A percentile compares a stretch with the other conserved stretches of the same genome.
These are phyloP conservation scores for Trichosanthes truncata DNA, from an alignment of 306 rosid species.

Conservation along the genomic window DNA sequence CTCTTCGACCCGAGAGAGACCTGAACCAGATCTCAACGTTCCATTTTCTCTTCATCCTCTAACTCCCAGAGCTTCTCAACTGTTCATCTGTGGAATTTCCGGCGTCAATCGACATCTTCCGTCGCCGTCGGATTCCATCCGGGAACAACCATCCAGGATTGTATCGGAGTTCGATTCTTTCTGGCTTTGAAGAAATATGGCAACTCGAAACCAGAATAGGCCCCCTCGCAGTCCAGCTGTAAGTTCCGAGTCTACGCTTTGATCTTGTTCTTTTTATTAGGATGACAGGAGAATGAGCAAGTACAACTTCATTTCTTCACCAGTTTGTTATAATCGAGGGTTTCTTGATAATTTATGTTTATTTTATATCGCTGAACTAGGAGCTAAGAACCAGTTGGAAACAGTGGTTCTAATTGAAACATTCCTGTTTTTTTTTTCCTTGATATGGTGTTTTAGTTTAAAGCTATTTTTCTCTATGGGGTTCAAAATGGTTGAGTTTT, in stretches of 20 bases:
- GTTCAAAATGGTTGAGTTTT: background rate
- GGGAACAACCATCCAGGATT: background rate
- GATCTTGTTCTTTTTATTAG: background rate
- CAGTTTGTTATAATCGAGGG: background rate
- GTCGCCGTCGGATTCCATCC: background rate
- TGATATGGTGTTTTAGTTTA: background rate
- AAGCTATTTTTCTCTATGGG: background rate
- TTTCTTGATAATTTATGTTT: background rate
- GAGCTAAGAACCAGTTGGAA: background rate
- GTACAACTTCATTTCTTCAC: background rate
- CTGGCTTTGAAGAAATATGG: slow-evolving; percentile 28
- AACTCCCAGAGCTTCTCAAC: background rate
- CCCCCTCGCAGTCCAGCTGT: slow-evolving; percentile 75
- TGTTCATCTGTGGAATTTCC: background rate
- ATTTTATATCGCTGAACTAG: background rate
- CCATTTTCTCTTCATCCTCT: background rate
- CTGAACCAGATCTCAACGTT: slow-evolving; percentile 8
- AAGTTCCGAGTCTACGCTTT: slow-evolving; percentile 11
- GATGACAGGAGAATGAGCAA: background rate
- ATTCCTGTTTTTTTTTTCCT: background rate
- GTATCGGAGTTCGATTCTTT: background rate
- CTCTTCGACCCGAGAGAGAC: background rate
- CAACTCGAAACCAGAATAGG: slow-evolving; percentile 72
- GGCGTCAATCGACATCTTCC: background rate
- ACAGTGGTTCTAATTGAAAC: background rate